phyloP scores from a whole-genome alignment of 495 filamentous ascomycete species.

The Penicillium herquei region DNA sequence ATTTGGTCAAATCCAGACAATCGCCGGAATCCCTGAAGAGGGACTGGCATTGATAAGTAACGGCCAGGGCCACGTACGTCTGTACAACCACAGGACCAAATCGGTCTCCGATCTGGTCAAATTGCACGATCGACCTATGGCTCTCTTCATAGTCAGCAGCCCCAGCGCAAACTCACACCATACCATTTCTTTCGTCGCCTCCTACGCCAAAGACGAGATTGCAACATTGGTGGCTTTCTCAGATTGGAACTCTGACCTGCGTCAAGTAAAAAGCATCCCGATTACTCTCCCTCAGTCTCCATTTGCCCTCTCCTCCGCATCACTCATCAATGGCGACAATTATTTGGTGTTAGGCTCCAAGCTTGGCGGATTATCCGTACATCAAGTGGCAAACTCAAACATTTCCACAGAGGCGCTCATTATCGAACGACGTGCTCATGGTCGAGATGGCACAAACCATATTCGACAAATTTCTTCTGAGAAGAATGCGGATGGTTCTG shows the following conservation, averaged over 20 bases:
- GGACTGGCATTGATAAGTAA: constrained; percentile 41
- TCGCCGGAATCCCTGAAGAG: constrained; percentile 25
- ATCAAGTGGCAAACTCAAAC: constrained; percentile 26
- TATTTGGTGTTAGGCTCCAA: constrained; percentile 70
- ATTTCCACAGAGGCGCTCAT: constrained; percentile 24
- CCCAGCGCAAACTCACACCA: background rate
- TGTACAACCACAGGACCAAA: constrained; percentile 37
- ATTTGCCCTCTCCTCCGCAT: constrained; percentile 40
- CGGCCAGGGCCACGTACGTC: constrained; percentile 26
- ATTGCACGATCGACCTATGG: constrained; percentile 25
- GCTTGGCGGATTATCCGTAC: constrained; percentile 58
- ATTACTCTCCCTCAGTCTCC: constrained; percentile 27
- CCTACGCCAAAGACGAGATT: constrained; percentile 26
- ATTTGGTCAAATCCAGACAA: constrained; percentile 27
- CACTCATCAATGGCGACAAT: constrained; percentile 32
- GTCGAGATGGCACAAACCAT: constrained; percentile 67
- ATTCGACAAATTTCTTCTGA: constrained; percentile 44
- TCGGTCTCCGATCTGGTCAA: constrained; percentile 24
- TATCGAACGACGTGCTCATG: constrained; percentile 41
- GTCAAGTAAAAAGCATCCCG: constrained; percentile 18
- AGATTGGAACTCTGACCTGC: constrained; percentile 11
- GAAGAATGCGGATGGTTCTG: constrained; percentile 6
- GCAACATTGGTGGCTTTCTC: constrained; percentile 32
- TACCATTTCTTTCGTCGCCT: constrained; percentile 29
- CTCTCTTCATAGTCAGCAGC: constrained; percentile 18